Percentiles rank a stretch among this genome's conserved stretches.
These are phyloP conservation scores for Trypanosoma rangeli DNA, from an alignment of 208 protist species.

Conservation along the genomic window DNA sequence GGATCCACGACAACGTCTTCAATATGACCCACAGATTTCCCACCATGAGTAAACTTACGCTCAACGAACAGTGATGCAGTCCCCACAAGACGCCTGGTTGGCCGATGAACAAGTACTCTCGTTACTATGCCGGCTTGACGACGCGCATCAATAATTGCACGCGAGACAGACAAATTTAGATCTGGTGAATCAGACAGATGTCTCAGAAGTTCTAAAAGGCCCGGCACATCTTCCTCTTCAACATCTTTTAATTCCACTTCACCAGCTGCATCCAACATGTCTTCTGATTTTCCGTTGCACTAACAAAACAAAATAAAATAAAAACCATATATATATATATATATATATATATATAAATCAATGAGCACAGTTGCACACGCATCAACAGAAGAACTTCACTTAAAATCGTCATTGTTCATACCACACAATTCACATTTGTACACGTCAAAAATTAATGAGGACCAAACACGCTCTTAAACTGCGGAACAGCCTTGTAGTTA, in stretches of 20 bases:
- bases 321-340: not conserved
- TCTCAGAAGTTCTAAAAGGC: conserved; percentile 33
- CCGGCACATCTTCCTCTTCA: conserved; percentile 22
- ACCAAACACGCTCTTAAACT: conserved; percentile 48
- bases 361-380: not conserved
- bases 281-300: not conserved
- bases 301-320: not conserved
- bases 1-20: conserved; percentile 85
- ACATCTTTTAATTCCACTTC: conserved; percentile 29
- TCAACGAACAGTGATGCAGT: conserved; percentile 81
- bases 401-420: not conserved
- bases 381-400: not conserved
- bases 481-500: conserved; percentile 34
- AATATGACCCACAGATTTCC: conserved; percentile 75
- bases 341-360: not conserved
- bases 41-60: conserved; percentile 74
- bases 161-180: conserved; percentile 18
- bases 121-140: conserved; percentile 46
- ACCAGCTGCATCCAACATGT: conserved; percentile 9
- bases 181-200: conserved; percentile 36
- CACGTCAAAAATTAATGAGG: conserved; percentile 21
- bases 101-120: conserved; percentile 45
- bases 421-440: conserved; percentile 7
- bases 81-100: conserved; percentile 41
- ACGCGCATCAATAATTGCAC: conserved; percentile 30